Evolutionary conservation across 768 basidiomycete genomes (phyloP), one percentile per base, ranked within the genome.

Genomic region (Boletus rubroflammeus): DNA sequence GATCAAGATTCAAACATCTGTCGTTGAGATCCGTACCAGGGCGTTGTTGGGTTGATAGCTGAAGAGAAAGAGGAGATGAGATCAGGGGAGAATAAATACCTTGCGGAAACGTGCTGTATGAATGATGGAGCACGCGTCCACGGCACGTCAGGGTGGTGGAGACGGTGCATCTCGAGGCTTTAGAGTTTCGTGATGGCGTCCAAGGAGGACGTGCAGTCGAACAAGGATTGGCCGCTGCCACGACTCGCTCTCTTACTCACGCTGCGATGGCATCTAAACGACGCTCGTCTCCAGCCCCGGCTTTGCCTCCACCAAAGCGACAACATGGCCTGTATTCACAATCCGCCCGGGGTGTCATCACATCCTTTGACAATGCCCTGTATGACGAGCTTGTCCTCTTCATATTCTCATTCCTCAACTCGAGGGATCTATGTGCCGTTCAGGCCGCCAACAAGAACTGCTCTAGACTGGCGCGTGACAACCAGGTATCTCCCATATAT

Each of bases 311-410:
- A 14, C 59, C 82, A 44, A 90, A 88, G 68, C 83, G 85, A 25
- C 59, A 76, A 11, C 82, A 80, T 58, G 58, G 61, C 46, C 43
- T 43, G 11, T 40, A 51, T 34, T 17, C 44, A 50, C 58, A 57
- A 26, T 53, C 52, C 3, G 61, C 50, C 31, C 52, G 56, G 28
- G 60, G 51, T 6, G 44, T 56, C 26, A 41, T 63, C 56, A 56
- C 72, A 31, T 76, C 74, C 15, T 82, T 88, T 61, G 80, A 85
- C 56, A 74, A 69, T 52, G 73, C 79, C 5, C 71, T 91, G 40
- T 91, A 82, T 64, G 90, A 92, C 62, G 89, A 92, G 71, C 79
- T 92, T 43, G 73, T 90, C 43, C 74, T 91, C 21, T 78, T 76
- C 62, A 83, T 91, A 51, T 88, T 92, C 75, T 83, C 88, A 2